Evolutionary conservation across 2,329 filamentous ascomycete genomes (phyloP).

Genomic region (Xylaria sp.): DNA sequence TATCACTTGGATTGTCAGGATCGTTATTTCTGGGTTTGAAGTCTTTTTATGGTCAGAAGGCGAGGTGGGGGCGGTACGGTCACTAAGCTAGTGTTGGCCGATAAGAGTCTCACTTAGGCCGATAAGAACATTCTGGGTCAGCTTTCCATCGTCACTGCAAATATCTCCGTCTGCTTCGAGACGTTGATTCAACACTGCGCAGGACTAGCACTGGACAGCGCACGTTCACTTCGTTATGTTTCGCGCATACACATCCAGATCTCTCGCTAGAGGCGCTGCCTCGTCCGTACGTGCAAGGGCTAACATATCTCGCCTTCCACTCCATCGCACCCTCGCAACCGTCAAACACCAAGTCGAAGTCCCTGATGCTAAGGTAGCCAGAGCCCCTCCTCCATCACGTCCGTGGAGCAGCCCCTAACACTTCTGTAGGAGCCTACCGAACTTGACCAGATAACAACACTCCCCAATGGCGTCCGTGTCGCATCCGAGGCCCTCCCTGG

Average conservation of each 20-base stretch:
- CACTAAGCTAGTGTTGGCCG: background rate
- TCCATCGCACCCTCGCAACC: slow-evolving; percentile 42
- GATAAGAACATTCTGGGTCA: slow-evolving; percentile 35
- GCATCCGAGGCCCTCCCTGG: slow-evolving; percentile 95
- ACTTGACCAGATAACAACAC: slow-evolving; percentile 85
- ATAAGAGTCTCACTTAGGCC: background rate
- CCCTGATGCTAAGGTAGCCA: slow-evolving; percentile 42
- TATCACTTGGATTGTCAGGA: too few species aligned
- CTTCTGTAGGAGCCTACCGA: slow-evolving; percentile 78
- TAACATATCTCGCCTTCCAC: slow-evolving; percentile 35
- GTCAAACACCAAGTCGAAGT: slow-evolving; percentile 35
- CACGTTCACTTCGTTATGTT: slow-evolving; percentile 42
- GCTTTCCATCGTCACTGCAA: slow-evolving; percentile 38
- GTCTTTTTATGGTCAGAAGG: too few species aligned
- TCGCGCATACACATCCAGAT: slow-evolving; percentile 44
- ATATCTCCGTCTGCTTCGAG: slow-evolving; percentile 31
- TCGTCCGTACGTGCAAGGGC: slow-evolving; percentile 37
- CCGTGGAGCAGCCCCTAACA: slow-evolving; percentile 12
- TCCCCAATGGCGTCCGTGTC: slow-evolving; percentile 92
- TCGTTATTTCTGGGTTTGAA: too few species aligned
- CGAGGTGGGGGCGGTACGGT: background rate
- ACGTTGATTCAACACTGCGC: slow-evolving; percentile 16
- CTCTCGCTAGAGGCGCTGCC: slow-evolving; percentile 42
- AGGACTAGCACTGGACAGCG: slow-evolving; percentile 31
- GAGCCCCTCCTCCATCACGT: background rate